phyloP scores from a whole-genome alignment of 1,139 yeast species.

The Pichia sp. region DNA sequence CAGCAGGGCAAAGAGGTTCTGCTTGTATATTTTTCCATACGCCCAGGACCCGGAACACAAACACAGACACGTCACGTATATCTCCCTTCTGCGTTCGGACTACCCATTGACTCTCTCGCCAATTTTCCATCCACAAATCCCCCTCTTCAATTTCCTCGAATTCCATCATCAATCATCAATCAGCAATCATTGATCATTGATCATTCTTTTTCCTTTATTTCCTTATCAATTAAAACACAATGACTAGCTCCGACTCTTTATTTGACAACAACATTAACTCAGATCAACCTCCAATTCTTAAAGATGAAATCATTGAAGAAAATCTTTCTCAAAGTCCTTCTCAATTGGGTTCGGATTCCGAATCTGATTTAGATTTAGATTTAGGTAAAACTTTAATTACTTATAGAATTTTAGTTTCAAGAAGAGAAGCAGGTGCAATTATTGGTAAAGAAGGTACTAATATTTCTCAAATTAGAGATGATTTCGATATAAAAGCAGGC shows the following conservation, averaged over 20 bases:
- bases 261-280: conserved; percentile 27
- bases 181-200: neutral
- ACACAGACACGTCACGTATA: no score
- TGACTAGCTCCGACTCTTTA: conserved; percentile 28
- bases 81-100: no score
- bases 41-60: no score
- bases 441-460: conserved; percentile 84
- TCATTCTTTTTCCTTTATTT: no score
- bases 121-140: no score
- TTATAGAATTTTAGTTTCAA: conserved; percentile 66
- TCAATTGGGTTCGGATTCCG: neutral
- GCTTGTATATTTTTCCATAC: no score
- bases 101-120: no score
- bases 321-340: neutral
- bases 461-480: conserved; percentile 71
- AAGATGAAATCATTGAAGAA: neutral
- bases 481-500: conserved; percentile 81
- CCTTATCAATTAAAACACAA: conserved; percentile 4
- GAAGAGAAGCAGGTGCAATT: conserved; percentile 87
- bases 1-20: no score
- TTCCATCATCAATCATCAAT: neutral
- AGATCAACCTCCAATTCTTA: conserved; percentile 4
- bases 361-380: conserved; percentile 18
- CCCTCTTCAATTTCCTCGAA: neutral
- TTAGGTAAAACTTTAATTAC: conserved; percentile 39